Evolutionary conservation across 2,329 filamentous ascomycete species (phyloP), one percentile per base, ranked within the genome.

Genomic region (Exophiala sideris): DNA sequence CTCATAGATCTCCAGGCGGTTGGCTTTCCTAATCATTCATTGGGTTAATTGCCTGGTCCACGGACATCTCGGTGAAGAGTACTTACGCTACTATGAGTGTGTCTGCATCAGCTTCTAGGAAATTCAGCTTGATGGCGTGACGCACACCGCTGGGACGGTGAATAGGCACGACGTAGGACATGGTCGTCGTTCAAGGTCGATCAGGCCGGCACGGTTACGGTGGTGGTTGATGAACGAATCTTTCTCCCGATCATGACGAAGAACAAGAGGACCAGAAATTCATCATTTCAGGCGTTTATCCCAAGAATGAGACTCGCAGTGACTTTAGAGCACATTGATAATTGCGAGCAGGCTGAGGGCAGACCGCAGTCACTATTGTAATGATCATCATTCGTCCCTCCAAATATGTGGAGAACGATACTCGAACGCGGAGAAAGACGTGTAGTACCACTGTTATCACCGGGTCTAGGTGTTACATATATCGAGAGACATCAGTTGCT

Each of bases 131-230:
- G 62, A 97, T 71, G 11, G 91, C 92, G 80, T 96, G 88, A 51
- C 91, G 85, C 60, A 96, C 85, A 75, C 90, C 95, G 70, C 89
- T 96, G 20, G 94, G 88, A 65, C 86, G 82, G 71, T 99, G 94
- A 53, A 99, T 94, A 36, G 94, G 91, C 58, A 90, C 91, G 66
- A 99, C 78, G 71, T 97, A 99, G 48, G 94, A 88, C 94, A 99
- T 99, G 56, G 36, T 67, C 39, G 18, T 5, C 24, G 8, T n/a
- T 11, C 6, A 8, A 44, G 29, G 18, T 21, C 41, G 41, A 44
- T 44, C 41, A 12, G 11, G 35, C 35, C 11, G 11, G 11, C 35
- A 16, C 6, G 10, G 35, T 38, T 16, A 38, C 11, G 14, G 6
- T 16, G 35, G 14, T 16, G 11, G 11, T 5, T 12, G 11, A 38